Percentiles rank a stretch among this genome's conserved stretches.
These are phyloP conservation scores for Diatrype stigma DNA, from an alignment of 2,329 filamentous ascomycete species.

Conservation along the genomic window DNA sequence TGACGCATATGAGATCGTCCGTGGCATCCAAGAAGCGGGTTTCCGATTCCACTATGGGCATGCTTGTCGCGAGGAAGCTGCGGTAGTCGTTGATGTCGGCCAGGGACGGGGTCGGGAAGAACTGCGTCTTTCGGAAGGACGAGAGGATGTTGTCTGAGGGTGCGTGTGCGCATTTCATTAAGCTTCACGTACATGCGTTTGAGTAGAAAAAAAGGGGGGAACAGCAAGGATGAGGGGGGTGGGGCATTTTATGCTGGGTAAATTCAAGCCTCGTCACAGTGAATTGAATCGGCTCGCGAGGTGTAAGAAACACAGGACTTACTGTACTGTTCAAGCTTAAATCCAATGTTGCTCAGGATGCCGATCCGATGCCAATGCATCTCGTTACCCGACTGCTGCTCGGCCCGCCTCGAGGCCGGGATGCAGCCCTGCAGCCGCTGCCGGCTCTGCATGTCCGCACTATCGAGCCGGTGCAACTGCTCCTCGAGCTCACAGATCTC, in stretches of 20 bases:
- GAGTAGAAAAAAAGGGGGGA: too few relatives aligned
- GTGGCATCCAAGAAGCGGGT: constrained; percentile 53
- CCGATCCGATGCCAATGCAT: constrained; percentile 58
- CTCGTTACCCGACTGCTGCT: constrained; percentile 50
- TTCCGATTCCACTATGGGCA: constrained; percentile 56
- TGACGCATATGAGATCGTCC: constrained; percentile 50
- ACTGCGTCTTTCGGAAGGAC: constrained; percentile 51
- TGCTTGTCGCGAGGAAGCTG: constrained; percentile 49
- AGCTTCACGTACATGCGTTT: too few relatives aligned
- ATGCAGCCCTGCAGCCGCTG: constrained; percentile 39
- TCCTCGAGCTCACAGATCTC: constrained; percentile 79
- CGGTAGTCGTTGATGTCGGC: constrained; percentile 49
- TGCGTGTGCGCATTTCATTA: too few relatives aligned
- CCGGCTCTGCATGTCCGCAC: constrained; percentile 45
- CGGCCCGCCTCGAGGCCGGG: constrained; percentile 58
- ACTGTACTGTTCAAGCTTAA: constrained; percentile 67
- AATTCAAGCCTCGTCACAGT: not conserved
- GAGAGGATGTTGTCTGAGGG: constrained; percentile 53
- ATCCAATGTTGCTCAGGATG: constrained; percentile 57
- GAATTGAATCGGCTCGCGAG: too few relatives aligned
- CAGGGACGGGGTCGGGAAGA: constrained; percentile 42
- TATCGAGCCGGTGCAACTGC: constrained; percentile 67
- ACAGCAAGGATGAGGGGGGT: too few relatives aligned
- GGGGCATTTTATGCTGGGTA: constrained; percentile 6
- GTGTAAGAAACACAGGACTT: too few relatives aligned